Conservation (phyloP, 2,329 filamentous ascomycete species). For the Coniochaeta hoffmannii region DNA sequence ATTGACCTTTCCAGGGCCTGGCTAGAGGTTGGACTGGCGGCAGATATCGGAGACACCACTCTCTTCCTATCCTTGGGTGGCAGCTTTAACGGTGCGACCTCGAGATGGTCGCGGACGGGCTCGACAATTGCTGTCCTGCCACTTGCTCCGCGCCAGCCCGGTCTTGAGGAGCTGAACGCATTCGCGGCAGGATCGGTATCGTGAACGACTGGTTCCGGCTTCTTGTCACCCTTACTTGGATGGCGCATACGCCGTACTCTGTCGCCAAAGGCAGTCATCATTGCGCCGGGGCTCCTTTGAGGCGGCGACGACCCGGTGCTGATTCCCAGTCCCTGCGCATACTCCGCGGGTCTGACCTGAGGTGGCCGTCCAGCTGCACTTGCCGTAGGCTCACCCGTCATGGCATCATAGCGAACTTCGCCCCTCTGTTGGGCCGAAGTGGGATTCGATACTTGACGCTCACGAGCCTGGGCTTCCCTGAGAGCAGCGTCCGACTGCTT, state of each 20-base stretch:
- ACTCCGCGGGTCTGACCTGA: constrained; percentile 48
- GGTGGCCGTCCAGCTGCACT: constrained; percentile 46
- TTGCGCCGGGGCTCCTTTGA: constrained; percentile 18
- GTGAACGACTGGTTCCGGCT: constrained; percentile 9
- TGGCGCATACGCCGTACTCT: constrained; percentile 35
- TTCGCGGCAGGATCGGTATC: constrained; percentile 25
- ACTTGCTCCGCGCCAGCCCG: constrained; percentile 66
- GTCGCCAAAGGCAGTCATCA: constrained; percentile 32
- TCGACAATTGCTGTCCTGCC: constrained; percentile 58
- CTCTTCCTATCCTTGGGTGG: constrained; percentile 43
- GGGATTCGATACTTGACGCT: constrained; percentile 18
- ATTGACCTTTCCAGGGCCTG: constrained; percentile 6
- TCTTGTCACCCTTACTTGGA: constrained; percentile 13
- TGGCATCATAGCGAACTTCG: constrained; percentile 55
- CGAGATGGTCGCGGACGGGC: constrained; percentile 54
- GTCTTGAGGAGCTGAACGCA: constrained; percentile 32
- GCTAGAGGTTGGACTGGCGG: constrained; percentile 9
- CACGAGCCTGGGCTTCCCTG: constrained; percentile 30
- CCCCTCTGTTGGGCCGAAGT: constrained; percentile 15
- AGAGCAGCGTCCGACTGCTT: constrained; percentile 35
- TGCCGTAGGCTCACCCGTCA: constrained; percentile 58
- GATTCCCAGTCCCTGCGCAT: constrained; percentile 27
- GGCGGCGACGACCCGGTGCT: constrained; percentile 18
- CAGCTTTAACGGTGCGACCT: constrained; percentile 48
- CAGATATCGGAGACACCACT: constrained; percentile 15